A percentile compares a stretch with the other conserved stretches of the same genome.
Evolutionary conservation across 176 grass and related monocot species (phyloP).

Genomic region (Urochloa ruziziensis): DNA sequence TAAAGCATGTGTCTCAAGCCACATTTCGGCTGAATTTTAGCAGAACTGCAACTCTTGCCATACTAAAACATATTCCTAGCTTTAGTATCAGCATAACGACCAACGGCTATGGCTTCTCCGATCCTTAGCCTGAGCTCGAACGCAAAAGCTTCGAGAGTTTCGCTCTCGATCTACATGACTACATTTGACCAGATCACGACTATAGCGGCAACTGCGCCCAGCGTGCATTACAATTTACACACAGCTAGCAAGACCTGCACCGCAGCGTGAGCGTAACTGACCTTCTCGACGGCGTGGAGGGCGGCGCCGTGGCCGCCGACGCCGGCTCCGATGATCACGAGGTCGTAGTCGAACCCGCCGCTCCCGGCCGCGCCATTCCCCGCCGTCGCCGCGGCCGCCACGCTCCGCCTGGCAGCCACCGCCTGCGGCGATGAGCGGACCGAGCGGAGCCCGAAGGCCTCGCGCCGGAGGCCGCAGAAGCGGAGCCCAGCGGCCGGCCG

Average conservation of each 20-base stretch:
- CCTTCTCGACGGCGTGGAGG: slow-evolving; percentile 73
- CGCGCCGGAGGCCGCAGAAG: slow-evolving; percentile 64
- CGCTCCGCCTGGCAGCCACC: not conserved
- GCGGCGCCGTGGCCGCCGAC: slow-evolving; percentile 79
- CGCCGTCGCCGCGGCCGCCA: not conserved
- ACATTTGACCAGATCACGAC: slow-evolving; percentile 22
- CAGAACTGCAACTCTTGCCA: not conserved
- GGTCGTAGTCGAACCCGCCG: slow-evolving; percentile 69
- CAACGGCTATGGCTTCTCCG: not conserved
- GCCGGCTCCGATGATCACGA: slow-evolving; percentile 76
- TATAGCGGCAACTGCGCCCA: not conserved
- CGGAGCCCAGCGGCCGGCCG: slow-evolving; percentile 14
- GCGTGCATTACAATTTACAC: not conserved
- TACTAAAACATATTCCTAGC: not conserved
- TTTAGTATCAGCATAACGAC: not conserved
- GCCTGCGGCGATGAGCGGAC: not conserved
- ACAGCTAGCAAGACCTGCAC: not conserved
- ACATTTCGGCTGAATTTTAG: not conserved
- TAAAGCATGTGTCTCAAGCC: not conserved
- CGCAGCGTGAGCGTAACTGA: not conserved
- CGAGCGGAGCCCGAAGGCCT: slow-evolving; percentile 43
- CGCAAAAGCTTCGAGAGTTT: not conserved
- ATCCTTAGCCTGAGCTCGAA: not conserved
- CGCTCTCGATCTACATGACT: not conserved
- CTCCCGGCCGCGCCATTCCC: slow-evolving; percentile 40